A percentile compares a stretch with the other conserved stretches of the same genome.
Evolutionary conservation across 192 early-diverging fungal species (phyloP).

Genomic region (Linnemannia zychae): DNA sequence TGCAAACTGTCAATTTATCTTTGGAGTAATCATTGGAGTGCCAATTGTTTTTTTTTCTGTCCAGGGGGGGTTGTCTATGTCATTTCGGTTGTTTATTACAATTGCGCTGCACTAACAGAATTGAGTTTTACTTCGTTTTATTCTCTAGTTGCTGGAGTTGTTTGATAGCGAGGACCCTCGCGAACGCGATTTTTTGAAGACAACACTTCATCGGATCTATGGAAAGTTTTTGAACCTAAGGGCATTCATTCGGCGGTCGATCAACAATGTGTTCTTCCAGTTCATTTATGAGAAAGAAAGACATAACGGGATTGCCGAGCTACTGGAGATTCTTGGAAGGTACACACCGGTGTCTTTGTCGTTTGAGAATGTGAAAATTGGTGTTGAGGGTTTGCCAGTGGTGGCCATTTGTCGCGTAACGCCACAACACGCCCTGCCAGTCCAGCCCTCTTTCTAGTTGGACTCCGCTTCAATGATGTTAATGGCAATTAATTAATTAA

Average conservation of each 20-base stretch:
- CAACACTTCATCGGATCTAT: constrained; percentile 96
- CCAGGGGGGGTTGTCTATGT: neutral
- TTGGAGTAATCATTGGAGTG: neutral
- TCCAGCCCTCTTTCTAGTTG: neutral
- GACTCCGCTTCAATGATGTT: neutral
- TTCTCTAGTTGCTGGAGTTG: constrained; percentile 86
- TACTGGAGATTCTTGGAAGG: constrained; percentile 97
- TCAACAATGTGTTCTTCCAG: constrained; percentile 98
- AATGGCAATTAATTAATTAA: constrained; percentile 1
- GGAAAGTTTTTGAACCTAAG: constrained; percentile 97
- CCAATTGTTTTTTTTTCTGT: neutral
- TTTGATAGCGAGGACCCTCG: constrained; percentile 98
- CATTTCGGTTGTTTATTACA: neutral
- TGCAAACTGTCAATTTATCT: neutral
- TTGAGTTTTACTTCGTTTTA: neutral
- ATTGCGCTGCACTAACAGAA: constrained; percentile 8
- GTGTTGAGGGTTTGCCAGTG: neutral
- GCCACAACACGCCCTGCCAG: neutral
- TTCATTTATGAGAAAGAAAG: constrained; percentile 96
- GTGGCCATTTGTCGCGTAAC: neutral
- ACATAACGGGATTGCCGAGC: constrained; percentile 97
- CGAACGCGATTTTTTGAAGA: constrained; percentile 98
- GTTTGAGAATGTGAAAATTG: neutral
- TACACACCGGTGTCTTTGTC: constrained; percentile 28
- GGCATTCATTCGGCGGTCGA: constrained; percentile 95